Evolutionary conservation across 1,139 yeast species (phyloP).

Genomic region (Scheffersomyces insectosa): DNA sequence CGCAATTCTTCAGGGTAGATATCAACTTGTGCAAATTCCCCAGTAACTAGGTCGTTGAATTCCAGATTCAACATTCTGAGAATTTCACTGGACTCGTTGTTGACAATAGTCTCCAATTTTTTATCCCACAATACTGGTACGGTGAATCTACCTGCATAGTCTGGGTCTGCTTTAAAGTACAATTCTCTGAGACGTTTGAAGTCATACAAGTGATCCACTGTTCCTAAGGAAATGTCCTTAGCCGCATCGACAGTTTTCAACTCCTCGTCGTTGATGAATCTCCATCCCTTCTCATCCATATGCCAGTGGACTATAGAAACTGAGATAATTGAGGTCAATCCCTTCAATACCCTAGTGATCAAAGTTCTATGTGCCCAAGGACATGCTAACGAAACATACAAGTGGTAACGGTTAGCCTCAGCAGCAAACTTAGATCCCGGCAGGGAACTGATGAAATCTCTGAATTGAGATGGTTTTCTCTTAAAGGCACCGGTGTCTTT

Average conservation of each 20-base stretch:
- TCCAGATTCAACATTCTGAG: slow-evolving; percentile 79
- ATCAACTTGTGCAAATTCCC: slow-evolving; percentile 52
- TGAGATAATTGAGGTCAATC: slow-evolving; percentile 60
- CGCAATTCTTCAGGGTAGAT: slow-evolving; percentile 61
- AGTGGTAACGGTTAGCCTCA: slow-evolving; percentile 79
- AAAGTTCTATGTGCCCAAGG: slow-evolving; percentile 96
- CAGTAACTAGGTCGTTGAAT: slow-evolving; percentile 45
- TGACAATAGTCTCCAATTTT: slow-evolving; percentile 77
- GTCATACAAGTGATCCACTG: slow-evolving; percentile 66
- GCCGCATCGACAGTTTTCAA: slow-evolving; percentile 22
- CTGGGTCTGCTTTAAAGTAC: slow-evolving; percentile 73
- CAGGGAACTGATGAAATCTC: slow-evolving; percentile 60
- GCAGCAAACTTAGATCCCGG: slow-evolving; percentile 68
- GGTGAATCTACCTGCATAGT: slow-evolving; percentile 79
- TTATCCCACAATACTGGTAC: slow-evolving; percentile 95
- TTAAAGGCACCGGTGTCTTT: slow-evolving; percentile 52
- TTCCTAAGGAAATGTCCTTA: slow-evolving; percentile 50
- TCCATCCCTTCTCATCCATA: slow-evolving; percentile 86
- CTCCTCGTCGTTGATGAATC: slow-evolving; percentile 50
- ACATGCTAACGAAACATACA: slow-evolving; percentile 85
- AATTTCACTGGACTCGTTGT: slow-evolving; percentile 87
- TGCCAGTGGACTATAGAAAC: slow-evolving; percentile 88
- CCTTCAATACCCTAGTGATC: slow-evolving; percentile 76
- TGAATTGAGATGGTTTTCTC: slow-evolving; percentile 47
- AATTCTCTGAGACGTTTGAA: slow-evolving; percentile 63